phyloP scores from a whole-genome alignment of 78 protist species.

The slime mould (Dictyostelium discoideum) region DNA sequence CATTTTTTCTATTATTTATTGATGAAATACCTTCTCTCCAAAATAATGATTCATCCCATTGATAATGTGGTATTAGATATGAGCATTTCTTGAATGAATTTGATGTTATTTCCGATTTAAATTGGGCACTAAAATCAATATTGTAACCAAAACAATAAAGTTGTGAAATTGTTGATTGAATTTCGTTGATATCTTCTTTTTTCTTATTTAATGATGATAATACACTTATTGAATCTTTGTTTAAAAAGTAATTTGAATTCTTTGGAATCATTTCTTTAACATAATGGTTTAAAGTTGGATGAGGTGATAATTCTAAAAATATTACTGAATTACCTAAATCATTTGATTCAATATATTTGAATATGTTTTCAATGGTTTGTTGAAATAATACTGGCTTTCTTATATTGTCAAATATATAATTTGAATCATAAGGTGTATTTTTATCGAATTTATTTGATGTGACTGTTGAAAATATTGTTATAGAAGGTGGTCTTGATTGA shows the following conservation, averaged over 20 bases:
- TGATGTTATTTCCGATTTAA: neutral
- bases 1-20: neutral
- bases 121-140: neutral
- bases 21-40: neutral
- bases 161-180: neutral
- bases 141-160: neutral
- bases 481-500: neutral
- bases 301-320: conserved; percentile 25
- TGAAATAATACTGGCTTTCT: conserved; percentile 32
- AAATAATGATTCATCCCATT: conserved; percentile 15
- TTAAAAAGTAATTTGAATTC: neutral
- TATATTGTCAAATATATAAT: conserved; percentile 6
- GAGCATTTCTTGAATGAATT: neutral
- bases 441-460: neutral
- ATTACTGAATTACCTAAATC: neutral
- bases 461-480: neutral
- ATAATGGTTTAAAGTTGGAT: conserved; percentile 26
- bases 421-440: neutral
- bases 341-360: neutral
- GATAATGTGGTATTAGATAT: neutral
- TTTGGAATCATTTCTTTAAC: neutral
- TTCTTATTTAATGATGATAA: conserved; percentile 8
- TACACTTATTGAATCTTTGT: neutral
- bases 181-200: neutral
- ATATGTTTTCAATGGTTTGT: conserved; percentile 10